Conservation (phyloP, 352 stramenopile species). For the Halophytophthora polymorphica region DNA sequence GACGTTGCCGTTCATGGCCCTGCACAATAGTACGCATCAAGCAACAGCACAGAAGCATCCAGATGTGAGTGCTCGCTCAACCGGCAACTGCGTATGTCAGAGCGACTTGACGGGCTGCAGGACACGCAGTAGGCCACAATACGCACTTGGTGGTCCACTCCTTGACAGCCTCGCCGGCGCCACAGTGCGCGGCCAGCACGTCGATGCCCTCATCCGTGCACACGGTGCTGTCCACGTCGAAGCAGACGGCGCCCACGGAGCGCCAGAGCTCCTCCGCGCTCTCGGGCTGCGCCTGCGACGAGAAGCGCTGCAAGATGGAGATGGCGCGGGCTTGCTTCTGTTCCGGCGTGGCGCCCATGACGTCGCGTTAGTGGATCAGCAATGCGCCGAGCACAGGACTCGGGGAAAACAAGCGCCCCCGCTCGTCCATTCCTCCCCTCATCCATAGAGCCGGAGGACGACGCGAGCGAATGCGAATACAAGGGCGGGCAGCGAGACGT, state of each 20-base stretch:
- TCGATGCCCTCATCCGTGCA: constrained; percentile 98
- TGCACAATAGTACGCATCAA: constrained; percentile 18
- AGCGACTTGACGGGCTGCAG: background rate
- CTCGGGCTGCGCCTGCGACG: constrained; percentile 13
- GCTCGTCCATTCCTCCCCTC: constrained; percentile 1
- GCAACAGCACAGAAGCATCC: background rate
- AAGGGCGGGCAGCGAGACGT: background rate
- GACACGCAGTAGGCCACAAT: background rate
- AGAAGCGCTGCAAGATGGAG: constrained; percentile 25
- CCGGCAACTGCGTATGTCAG: constrained; percentile 1
- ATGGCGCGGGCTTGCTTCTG: constrained; percentile 16
- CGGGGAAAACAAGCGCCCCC: background rate
- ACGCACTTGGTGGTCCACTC: constrained; percentile 91
- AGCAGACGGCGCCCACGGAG: constrained; percentile 76
- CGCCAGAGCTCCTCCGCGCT: constrained; percentile 53
- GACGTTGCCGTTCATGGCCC: constrained; percentile 97
- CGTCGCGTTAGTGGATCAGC: background rate
- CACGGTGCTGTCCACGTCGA: constrained; percentile 98
- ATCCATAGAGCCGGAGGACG: constrained; percentile 2
- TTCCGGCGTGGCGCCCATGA: constrained; percentile 5
- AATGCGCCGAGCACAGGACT: constrained; percentile 2
- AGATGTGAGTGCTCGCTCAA: background rate
- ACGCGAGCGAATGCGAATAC: background rate
- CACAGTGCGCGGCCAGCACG: constrained; percentile 95
- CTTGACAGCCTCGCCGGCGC: constrained; percentile 92